Evolutionary conservation across 768 basidiomycete genomes (phyloP).

Genomic region (Panus rudis): DNA sequence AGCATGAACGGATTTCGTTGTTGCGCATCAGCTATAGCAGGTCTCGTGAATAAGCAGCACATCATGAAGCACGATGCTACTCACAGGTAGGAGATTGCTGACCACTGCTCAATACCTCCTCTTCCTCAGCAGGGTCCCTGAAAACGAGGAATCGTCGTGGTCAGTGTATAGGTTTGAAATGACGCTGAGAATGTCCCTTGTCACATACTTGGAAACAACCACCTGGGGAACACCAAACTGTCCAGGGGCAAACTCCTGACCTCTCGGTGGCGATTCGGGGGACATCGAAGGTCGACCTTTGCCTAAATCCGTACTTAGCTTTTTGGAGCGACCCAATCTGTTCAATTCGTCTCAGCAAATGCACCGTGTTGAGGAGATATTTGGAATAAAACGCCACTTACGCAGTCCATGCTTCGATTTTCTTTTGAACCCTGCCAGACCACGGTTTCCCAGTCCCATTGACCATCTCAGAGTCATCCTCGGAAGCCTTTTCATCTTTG

Average conservation of each 20-base stretch:
- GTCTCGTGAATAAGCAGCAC: neutral
- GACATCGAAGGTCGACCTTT: constrained; percentile 10
- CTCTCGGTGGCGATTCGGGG: constrained; percentile 14
- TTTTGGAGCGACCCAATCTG: constrained; percentile 26
- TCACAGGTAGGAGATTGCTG: constrained; percentile 67
- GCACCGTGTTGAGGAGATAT: neutral
- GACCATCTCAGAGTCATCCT: constrained; percentile 25
- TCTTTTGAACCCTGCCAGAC: constrained; percentile 38
- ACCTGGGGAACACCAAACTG: constrained; percentile 30
- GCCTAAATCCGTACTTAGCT: constrained; percentile 26
- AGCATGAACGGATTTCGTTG: constrained; percentile 14
- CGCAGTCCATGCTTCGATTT: constrained; percentile 44
- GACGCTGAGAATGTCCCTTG: neutral
- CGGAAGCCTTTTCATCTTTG: constrained; percentile 22
- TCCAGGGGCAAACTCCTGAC: constrained; percentile 10
- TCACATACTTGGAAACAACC: constrained; percentile 32
- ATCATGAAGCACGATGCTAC: constrained; percentile 13
- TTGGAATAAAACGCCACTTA: constrained; percentile 20
- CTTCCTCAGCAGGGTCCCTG: constrained; percentile 40
- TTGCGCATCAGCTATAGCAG: constrained; percentile 13
- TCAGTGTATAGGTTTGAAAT: neutral
- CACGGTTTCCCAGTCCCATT: constrained; percentile 30
- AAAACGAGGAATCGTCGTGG: constrained; percentile 2
- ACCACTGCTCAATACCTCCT: constrained; percentile 70
- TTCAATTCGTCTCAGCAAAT: neutral